Evolutionary conservation across 495 filamentous ascomycete species (phyloP), one percentile per base, ranked within the genome.

Genomic region (Neurospora sp.): DNA sequence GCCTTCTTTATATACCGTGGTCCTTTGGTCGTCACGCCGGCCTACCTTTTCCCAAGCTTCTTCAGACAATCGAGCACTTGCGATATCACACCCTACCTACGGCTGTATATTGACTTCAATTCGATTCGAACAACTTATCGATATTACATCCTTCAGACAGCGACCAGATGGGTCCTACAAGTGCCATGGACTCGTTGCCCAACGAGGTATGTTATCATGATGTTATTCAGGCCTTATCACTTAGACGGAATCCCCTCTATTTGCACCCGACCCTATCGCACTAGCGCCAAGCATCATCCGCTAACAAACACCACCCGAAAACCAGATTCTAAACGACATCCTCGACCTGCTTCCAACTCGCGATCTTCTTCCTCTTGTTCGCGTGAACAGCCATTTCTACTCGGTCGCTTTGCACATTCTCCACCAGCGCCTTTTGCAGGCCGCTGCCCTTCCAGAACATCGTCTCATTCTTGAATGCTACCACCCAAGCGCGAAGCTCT

Each of bases 391-490:
- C 74, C 91, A 88, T 39, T 90, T 94, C 80, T 86, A 90, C 79
- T 86, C 88, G 69, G 78, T 92, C 16, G 85, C 91, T 68, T 82
- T 91, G n/a, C 88, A 89, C 69, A 85, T 94, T 61, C 79, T 94
- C 31, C 88, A 91, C 74, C 81, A 86, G 37, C 89, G 93, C 59
- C 85, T 94, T 18, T 80, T 88, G 41, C 75, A 84, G 22, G 87
- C 88, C 35, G 84, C 89, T 5, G 80, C 84, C 10, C 81, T 91
- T 18, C 80, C 86, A 20, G 87, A 89, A 71, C 88, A 91, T 78
- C 84, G 88, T 48, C 80, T 94, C 38, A 89, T 94, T 22, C 86
- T 96, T 16, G 91, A 94, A 83, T 92, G 91, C 82, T 94, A 90
- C 77, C 91, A 91, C 74, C 92, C 92, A 0, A 88, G 83, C 74